Evolutionary conservation across 2,329 filamentous ascomycete genomes (phyloP).

Genomic region (Pseudofabraea citricarpa): DNA sequence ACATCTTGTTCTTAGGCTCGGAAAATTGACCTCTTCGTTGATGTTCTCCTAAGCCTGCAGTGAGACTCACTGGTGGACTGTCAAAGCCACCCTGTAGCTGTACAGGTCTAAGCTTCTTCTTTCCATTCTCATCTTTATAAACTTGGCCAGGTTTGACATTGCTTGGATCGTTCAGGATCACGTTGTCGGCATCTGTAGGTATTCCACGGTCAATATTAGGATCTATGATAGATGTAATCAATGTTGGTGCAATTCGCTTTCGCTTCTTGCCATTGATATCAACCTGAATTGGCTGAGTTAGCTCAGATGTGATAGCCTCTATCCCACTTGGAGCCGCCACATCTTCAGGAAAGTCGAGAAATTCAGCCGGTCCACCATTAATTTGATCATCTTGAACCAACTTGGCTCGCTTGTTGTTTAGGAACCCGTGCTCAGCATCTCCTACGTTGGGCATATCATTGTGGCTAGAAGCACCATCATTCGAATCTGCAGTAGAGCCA

Average conservation of each 20-base stretch:
- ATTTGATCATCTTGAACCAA: constrained; percentile 15
- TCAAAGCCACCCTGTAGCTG: too few relatives aligned
- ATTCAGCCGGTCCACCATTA: constrained; percentile 13
- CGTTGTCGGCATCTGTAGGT: constrained; percentile 18
- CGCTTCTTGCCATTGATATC: constrained; percentile 21
- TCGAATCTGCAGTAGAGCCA: neutral
- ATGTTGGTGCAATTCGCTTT: constrained; percentile 27
- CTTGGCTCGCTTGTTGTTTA: constrained; percentile 25
- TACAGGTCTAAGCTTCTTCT: constrained; percentile 17
- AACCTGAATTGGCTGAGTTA: neutral
- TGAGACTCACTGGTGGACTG: too few relatives aligned
- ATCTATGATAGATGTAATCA: constrained; percentile 20
- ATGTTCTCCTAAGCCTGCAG: too few relatives aligned
- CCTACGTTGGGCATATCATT: neutral
- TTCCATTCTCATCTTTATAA: constrained; percentile 15
- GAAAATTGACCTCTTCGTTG: constrained; percentile 1
- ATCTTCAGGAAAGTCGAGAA: neutral
- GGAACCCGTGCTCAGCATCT: constrained; percentile 11
- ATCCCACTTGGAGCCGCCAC: neutral
- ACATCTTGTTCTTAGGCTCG: constrained; percentile 2
- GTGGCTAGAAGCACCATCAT: neutral
- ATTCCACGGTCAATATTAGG: constrained; percentile 15
- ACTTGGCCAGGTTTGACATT: constrained; percentile 12
- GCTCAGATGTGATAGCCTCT: neutral
- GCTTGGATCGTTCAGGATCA: constrained; percentile 8